Conservation (phyloP, 2,329 filamentous ascomycete species). For the Phoma sp. region DNA sequence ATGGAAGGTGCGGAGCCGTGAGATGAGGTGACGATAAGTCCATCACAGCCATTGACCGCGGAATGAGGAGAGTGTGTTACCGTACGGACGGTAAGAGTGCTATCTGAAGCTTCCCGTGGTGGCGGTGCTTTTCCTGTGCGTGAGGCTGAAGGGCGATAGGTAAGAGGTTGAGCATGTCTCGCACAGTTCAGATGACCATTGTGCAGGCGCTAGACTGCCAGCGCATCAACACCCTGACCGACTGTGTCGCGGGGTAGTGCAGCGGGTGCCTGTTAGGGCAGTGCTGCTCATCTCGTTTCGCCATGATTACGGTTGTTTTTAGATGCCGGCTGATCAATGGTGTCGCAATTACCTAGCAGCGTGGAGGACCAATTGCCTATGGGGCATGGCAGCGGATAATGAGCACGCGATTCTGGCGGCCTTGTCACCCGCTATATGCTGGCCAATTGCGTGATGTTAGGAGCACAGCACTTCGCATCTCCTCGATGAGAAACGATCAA, state of each 20-base stretch:
- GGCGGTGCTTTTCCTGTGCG: conserved; percentile 40
- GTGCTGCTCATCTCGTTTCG: conserved; percentile 23
- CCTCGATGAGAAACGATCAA: conserved; percentile 15
- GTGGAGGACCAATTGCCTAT: conserved; percentile 12
- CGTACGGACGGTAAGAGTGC: conserved; percentile 35
- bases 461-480: neutral
- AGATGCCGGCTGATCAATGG: conserved; percentile 36
- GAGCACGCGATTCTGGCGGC: neutral
- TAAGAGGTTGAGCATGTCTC: conserved; percentile 23
- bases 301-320: conserved; percentile 37
- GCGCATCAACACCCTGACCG: conserved; percentile 47
- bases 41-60: conserved; percentile 36
- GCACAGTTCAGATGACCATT: conserved; percentile 44
- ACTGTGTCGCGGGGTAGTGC: conserved; percentile 38
- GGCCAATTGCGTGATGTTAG: neutral
- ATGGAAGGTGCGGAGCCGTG: conserved; percentile 30
- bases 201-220: conserved; percentile 47
- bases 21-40: conserved; percentile 30
- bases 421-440: neutral
- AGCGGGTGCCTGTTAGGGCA: conserved; percentile 45
- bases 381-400: conserved; percentile 3
- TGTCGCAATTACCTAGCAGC: conserved; percentile 21
- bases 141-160: conserved; percentile 46
- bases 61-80: conserved; percentile 41
- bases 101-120: conserved; percentile 44